Percentiles rank a stretch among this genome's conserved stretches.
These are phyloP conservation scores for Phytophthora syringae DNA, from an alignment of 352 stramenopile genomes.

Conservation along the genomic window DNA sequence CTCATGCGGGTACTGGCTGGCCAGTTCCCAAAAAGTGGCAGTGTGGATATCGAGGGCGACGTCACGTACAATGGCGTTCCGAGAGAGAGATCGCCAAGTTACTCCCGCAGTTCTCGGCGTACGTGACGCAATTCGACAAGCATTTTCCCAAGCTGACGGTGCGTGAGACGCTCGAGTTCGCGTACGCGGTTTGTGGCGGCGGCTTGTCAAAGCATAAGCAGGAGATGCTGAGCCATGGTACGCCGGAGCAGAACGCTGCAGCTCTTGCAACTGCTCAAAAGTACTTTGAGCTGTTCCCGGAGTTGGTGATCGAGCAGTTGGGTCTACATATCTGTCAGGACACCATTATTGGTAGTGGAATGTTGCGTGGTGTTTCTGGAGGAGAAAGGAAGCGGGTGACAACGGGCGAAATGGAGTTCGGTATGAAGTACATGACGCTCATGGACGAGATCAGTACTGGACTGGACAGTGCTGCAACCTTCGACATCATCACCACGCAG, in stretches of 20 bases:
- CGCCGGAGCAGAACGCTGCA: slow-evolving; percentile 29
- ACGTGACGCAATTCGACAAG: slow-evolving; percentile 54
- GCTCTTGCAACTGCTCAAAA: slow-evolving; percentile 20
- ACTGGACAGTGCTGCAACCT: slow-evolving; percentile 55
- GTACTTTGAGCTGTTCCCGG: slow-evolving; percentile 39
- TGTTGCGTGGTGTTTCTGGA: slow-evolving; percentile 68
- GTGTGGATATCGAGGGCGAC: slow-evolving; percentile 28
- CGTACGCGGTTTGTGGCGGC: slow-evolving; percentile 71
- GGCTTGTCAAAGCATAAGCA: slow-evolving; percentile 23
- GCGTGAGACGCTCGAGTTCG: slow-evolving; percentile 47
- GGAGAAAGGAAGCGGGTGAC: slow-evolving; percentile 79
- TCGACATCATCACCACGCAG: slow-evolving; percentile 63
- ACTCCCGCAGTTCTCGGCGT: slow-evolving; percentile 53
- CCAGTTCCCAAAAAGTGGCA: slow-evolving; percentile 36
- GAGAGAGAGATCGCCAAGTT: slow-evolving; percentile 18
- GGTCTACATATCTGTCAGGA: slow-evolving; percentile 49
- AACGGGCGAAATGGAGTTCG: slow-evolving; percentile 88
- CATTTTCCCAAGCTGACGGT: slow-evolving; percentile 76
- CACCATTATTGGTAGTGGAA: slow-evolving; percentile 54
- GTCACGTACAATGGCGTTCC: slow-evolving; percentile 44
- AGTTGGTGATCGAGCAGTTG: slow-evolving; percentile 54
- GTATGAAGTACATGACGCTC: slow-evolving; percentile 73
- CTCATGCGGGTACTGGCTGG: slow-evolving; percentile 38
- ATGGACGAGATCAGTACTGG: slow-evolving; percentile 87
- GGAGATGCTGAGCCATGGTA: slow-evolving; percentile 29